Base-by-base conservation (phyloP, 768 basidiomycete species). In the Heimioporus sp. region DNA sequence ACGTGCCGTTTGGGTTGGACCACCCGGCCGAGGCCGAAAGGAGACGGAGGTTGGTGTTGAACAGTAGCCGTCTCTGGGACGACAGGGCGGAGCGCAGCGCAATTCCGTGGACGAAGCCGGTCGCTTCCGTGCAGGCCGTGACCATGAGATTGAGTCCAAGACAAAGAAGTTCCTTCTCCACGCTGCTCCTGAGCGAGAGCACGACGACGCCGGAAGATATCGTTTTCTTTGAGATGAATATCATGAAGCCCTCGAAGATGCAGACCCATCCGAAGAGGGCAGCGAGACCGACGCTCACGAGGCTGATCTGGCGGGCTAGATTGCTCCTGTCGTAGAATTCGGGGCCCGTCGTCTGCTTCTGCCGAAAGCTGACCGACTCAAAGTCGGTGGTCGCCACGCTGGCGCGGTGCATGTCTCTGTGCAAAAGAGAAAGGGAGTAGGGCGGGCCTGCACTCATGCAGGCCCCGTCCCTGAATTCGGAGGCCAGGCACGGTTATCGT, bases 41-140 rank as follows among this genome's bases (percentile, higher is more conserved):
- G 24, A 70, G 48, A 30, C 67, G 63, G 21, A 69, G 57, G 48
- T 69, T 68, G 24, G 65, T 63, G 42, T 67, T 67, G 44, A 65
- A 70, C 15, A 19, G 50, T 21, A 69, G 54, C 16, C 53, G 61
- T 16, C 5, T 45, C 20, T 69, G 48, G 7, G 67, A 60, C 6
- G 67, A 53, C 40, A 70, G 53, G 9, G 60, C 60, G 15, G 66
- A 60, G 20, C 68, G 64, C 53, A 68, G 37, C 0, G 67, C 57
- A 35, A 67, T 58, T 40, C 50, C 54, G n/a, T 69, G 68, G 11
- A 56, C 58, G 15, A 62, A 60, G 4, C 68, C 69, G 8, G 56
- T 69, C 3, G 67, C 55, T 32, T 69, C 68, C 12, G 65, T 69
- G 28, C 68, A 69, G 5, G 51, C 35, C 0, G 61, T 52, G 34